Base-by-base conservation (phyloP, 768 basidiomycete genomes). In the Lyophyllum semitale region DNA sequence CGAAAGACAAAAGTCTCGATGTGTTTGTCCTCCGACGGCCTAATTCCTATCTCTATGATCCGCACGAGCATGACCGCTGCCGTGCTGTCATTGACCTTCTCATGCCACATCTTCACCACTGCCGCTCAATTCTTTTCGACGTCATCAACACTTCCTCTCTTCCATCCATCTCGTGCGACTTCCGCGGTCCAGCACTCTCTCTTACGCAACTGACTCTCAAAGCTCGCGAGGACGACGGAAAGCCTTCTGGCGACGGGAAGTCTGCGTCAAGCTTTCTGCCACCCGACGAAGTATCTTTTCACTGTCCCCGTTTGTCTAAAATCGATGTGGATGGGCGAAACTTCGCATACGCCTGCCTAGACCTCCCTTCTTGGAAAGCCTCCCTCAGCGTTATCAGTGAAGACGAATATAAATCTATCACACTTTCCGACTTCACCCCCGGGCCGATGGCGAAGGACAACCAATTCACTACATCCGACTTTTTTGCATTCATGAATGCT, bases 131-230 rank as follows among this genome's bases (percentile, higher is more conserved):
- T 25, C 46, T 53, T 18, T 64, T 66, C 57, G 48, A 61, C 44
- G 41, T 63, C 15, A 40, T 48, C 29, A 55, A 63, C 8, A 59
- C 61, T 30, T 59, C 59, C 11, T 66, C 65, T 11, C 58, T 66
- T n/a, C 65, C 62, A 13, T 60, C 48, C 33, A 61, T 64, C 25
- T 18, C 30, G 6, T 47, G 7, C 53, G 51, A 60, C 30, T 55
- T 55, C 38, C 29, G 23, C 23, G 54, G 46, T 27, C 25, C 23
- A 26, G 42, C 43, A 20, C 50, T 58, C 25, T 27, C 30, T 35
- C 43, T 61, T 23, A 27, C 29, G 11, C 15, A 52, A 20, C 52
- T 58, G 22, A 55, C 45, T 30, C 48, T 65, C 26, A 54, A 60
- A 13, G 63, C 58, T 22, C 53, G 55, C 25, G 25, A 48, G 12